Evolutionary conservation across 2,329 filamentous ascomycete species (phyloP).

Genomic region (Phaeophleospora eucalypticola): DNA sequence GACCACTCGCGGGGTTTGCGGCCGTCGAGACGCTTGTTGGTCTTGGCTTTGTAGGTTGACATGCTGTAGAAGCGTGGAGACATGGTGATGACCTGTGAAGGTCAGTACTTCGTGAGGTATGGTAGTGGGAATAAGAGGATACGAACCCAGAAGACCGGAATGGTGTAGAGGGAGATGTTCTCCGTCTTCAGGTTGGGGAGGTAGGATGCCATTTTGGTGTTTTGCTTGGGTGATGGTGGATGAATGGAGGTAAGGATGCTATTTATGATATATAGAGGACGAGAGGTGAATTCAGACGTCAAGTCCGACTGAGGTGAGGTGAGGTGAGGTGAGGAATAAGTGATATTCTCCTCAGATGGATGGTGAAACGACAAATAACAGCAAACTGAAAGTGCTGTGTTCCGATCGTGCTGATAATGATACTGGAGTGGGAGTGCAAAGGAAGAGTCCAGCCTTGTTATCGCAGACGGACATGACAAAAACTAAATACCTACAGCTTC

Average conservation of each 20-base stretch:
- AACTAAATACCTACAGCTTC: too few relatives aligned
- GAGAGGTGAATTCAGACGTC: too few relatives aligned
- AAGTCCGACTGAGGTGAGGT: too few relatives aligned
- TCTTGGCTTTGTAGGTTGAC: constrained; percentile 13
- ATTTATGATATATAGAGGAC: not conserved
- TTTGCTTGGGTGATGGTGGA: not conserved
- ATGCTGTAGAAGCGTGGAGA: constrained; percentile 34
- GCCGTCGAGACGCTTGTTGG: constrained; percentile 25
- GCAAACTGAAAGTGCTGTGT: too few relatives aligned
- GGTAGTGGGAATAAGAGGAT: constrained; percentile 26
- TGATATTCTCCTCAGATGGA: too few relatives aligned
- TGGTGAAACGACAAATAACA: too few relatives aligned
- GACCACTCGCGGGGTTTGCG: constrained; percentile 30
- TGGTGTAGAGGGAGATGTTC: constrained; percentile 29
- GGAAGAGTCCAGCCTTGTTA: too few relatives aligned
- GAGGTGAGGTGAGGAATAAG: too few relatives aligned
- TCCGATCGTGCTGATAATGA: too few relatives aligned
- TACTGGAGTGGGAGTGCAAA: too few relatives aligned
- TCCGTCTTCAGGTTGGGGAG: constrained; percentile 18
- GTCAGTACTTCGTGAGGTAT: constrained; percentile 12
- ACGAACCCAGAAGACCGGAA: constrained; percentile 31
- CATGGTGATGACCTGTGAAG: constrained; percentile 26
- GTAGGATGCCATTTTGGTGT: constrained; percentile 19
- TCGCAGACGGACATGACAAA: too few relatives aligned
- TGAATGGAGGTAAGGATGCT: constrained; percentile 1